Base-by-base conservation (phyloP, 768 basidiomycete species). In the Rhodotorula graminis region DNA sequence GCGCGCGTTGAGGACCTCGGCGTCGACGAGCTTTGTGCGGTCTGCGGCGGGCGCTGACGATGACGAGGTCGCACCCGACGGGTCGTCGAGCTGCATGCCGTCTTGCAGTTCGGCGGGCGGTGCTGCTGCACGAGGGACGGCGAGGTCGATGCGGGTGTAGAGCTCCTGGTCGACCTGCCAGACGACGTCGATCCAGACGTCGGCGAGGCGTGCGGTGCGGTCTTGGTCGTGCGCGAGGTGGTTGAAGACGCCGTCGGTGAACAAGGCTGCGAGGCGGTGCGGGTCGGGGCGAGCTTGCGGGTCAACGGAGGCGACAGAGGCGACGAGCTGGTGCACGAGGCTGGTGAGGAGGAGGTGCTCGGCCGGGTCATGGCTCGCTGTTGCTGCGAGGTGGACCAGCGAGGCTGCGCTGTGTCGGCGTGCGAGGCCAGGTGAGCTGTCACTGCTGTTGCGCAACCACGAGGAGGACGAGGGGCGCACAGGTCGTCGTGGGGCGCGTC, bases 151-250 rank as follows among this genome's bases (percentile, higher is more conserved):
- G 49, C 29, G 80, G 77, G 91, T 90, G 69, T 93, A 91, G 70
- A 92, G 80, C 74, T 89, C 87, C 50, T 86, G 84, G 81, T 93
- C 92, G 58, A 90, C 80, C 29, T 90, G 85, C 92, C 92, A 93
- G 58, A 91, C 84, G 77, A 90, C 84, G 79, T 93, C 92, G 31
- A 93, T 85, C 6, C 93, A 82, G 59, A 86, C 80, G 76, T 91
- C 90, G 19, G 88, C 88, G 67, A 92, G 86, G 18, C 23, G 52
- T 42, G 64, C 57, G 19, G 47, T 56, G 49, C 33, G 44, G 3
- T 56, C 57, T 3, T 23, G 19, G 12, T 31, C 19, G 12, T 25
- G 7, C 21, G 7, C 9, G 40, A 59, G 23, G 1, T 8, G 1
- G 40, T 40, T 40, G 37, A 40, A 42, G 37, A 40, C 21, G 40